These are phyloP conservation scores for Aspergillus sp. DNA, from an alignment of 2,329 filamentous ascomycete species.

Conservation along the genomic window DNA sequence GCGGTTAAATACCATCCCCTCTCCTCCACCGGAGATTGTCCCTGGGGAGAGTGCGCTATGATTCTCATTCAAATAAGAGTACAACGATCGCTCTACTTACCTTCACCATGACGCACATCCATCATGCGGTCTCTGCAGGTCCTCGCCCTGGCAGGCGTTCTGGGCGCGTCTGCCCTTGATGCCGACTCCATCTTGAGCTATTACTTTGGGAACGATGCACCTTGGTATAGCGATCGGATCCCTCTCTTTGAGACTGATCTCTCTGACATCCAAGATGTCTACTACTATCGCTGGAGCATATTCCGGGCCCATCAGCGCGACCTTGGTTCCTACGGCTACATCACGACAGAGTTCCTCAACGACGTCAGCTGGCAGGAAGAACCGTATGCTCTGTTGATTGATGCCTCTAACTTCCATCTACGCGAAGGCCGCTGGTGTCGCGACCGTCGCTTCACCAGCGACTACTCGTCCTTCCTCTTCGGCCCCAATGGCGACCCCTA, in stretches of 20 bases:
- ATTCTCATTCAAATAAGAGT: too few species aligned
- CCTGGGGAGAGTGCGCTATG: too few species aligned
- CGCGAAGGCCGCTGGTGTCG: slow-evolving; percentile 49
- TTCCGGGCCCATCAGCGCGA: slow-evolving; percentile 50
- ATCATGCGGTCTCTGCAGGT: not conserved
- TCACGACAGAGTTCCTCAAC: slow-evolving; percentile 50
- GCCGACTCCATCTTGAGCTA: slow-evolving; percentile 3
- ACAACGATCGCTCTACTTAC: too few species aligned
- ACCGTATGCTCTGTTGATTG: slow-evolving; percentile 48
- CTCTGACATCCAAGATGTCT: slow-evolving; percentile 38
- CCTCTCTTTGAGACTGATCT: slow-evolving; percentile 20
- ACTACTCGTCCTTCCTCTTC: slow-evolving; percentile 48
- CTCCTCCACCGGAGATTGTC: not conserved
- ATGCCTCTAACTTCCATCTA: slow-evolving; percentile 49
- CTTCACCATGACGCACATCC: too few species aligned
- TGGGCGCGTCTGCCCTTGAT: slow-evolving; percentile 3
- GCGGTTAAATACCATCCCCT: not conserved
- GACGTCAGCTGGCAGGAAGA: slow-evolving; percentile 46
- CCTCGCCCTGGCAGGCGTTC: not conserved
- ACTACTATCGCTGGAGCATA: slow-evolving; percentile 51
- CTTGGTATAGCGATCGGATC: slow-evolving; percentile 23
- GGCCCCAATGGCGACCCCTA: slow-evolving; percentile 42
- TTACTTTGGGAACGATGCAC: slow-evolving; percentile 23
- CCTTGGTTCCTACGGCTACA: slow-evolving; percentile 45
- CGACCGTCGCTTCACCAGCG: slow-evolving; percentile 48